Evolutionary conservation across 768 basidiomycete genomes (phyloP).

Genomic region (Heimioporus sp.): DNA sequence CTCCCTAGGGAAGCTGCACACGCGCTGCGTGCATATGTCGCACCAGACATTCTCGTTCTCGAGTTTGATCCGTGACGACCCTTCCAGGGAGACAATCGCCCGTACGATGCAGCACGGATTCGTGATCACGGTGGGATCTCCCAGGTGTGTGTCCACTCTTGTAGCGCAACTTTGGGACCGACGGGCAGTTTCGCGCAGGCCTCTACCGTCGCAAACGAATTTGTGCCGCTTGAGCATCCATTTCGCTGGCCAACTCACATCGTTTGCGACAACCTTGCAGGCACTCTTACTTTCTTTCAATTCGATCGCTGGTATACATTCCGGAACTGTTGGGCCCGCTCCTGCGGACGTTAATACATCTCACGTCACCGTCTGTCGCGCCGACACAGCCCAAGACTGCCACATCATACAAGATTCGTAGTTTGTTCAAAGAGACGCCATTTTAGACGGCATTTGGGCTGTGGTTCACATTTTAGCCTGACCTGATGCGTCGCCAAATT

Average conservation of each 20-base stretch:
- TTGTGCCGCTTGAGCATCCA: slow-evolving; percentile 18
- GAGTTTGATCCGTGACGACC: too few species aligned
- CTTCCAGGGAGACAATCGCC: too few species aligned
- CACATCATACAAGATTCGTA: slow-evolving; percentile 77
- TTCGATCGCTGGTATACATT: slow-evolving; percentile 67
- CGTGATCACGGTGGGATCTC: slow-evolving; percentile 68
- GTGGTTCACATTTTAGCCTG: slow-evolving; percentile 68
- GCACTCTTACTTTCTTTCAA: slow-evolving; percentile 26
- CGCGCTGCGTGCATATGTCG: slow-evolving; percentile 53
- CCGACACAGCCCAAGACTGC: slow-evolving; percentile 43
- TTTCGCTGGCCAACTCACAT: slow-evolving; percentile 56
- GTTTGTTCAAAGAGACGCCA: slow-evolving; percentile 63
- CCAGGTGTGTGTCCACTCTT: slow-evolving; percentile 64
- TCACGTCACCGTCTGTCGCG: slow-evolving; percentile 59
- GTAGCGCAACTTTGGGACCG: slow-evolving; percentile 34
- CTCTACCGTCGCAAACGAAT: slow-evolving; percentile 37
- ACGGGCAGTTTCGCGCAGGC: slow-evolving; percentile 58
- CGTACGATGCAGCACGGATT: slow-evolving; percentile 35
- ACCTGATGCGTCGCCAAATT: slow-evolving; percentile 33
- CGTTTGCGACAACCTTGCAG: slow-evolving; percentile 80
- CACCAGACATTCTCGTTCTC: slow-evolving; percentile 46
- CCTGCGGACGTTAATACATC: slow-evolving; percentile 67
- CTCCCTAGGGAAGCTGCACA: slow-evolving; percentile 86
- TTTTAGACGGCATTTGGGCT: slow-evolving; percentile 83
- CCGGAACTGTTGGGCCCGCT: slow-evolving; percentile 77